Evolutionary conservation across 148 eudicot species (phyloP).

Genomic region (Heliosperma pusillum): DNA sequence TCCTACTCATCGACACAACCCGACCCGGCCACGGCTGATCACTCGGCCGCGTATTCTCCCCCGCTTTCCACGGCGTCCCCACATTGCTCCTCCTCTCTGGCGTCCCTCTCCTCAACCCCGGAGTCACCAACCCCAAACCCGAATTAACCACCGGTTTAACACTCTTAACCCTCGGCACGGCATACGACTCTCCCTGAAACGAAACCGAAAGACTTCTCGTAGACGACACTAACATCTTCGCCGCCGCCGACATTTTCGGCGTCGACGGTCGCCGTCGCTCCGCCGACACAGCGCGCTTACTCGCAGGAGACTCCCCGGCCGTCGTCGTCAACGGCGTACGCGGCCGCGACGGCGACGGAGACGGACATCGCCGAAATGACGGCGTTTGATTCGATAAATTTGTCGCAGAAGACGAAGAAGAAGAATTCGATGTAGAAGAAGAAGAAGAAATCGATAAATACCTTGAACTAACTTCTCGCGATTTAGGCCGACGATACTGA

Average conservation of each 20-base stretch:
- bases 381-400: slow-evolving; percentile 26
- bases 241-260: slow-evolving; percentile 40
- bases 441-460: slow-evolving; percentile 55
- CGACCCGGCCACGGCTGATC: slow-evolving; percentile 75
- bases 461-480: slow-evolving; percentile 54
- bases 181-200: slow-evolving; percentile 68
- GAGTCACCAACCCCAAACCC: slow-evolving; percentile 35
- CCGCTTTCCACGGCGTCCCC: slow-evolving; percentile 24
- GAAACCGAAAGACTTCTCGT: slow-evolving; percentile 64
- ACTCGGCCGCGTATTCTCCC: slow-evolving; percentile 38
- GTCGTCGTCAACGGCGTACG: slow-evolving; percentile 1
- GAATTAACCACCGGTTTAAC: slow-evolving; percentile 17
- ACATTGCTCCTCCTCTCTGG: slow-evolving; percentile 57
- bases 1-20: slow-evolving; percentile 45
- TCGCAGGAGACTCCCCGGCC: slow-evolving; percentile 15
- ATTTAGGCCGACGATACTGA: slow-evolving; percentile 43
- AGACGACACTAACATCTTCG: slow-evolving; percentile 46
- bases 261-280: slow-evolving; percentile 53
- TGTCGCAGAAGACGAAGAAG: slow-evolving; percentile 33
- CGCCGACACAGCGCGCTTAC: slow-evolving; percentile 49
- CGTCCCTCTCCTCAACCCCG: slow-evolving; percentile 36
- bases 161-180: slow-evolving; percentile 28
- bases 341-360: slow-evolving; percentile 36
- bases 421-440: slow-evolving; percentile 37
- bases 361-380: slow-evolving; percentile 40